Conservation (phyloP, 1,284 basidiomycete species). For the Neolentinus lepideus region DNA sequence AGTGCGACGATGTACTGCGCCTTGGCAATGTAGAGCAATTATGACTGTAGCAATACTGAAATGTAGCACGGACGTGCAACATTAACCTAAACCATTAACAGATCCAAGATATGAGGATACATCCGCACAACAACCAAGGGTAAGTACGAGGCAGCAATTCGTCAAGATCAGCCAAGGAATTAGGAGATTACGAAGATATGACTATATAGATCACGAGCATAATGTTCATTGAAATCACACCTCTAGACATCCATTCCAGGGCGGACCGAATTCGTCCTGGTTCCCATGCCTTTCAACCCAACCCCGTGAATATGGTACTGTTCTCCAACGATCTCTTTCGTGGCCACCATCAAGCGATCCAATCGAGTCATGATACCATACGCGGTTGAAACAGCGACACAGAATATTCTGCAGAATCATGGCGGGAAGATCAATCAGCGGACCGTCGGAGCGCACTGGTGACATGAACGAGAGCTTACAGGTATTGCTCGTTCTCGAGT, state of each 20-base stretch:
- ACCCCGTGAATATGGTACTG: slow-evolving; percentile 72
- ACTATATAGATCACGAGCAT: too few species aligned
- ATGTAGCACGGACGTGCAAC: too few species aligned
- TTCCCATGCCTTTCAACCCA: slow-evolving; percentile 26
- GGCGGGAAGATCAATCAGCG: neutral
- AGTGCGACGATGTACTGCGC: too few species aligned
- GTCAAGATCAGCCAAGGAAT: too few species aligned
- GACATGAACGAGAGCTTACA: slow-evolving; percentile 33
- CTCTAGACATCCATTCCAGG: slow-evolving; percentile 10
- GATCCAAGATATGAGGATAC: too few species aligned
- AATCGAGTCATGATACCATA: slow-evolving; percentile 61
- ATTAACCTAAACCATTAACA: too few species aligned
- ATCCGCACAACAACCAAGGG: too few species aligned
- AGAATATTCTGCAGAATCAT: slow-evolving; percentile 45
- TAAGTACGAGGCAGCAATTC: too few species aligned
- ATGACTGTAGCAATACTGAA: neutral
- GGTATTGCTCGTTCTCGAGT: slow-evolving; percentile 61
- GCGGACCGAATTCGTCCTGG: slow-evolving; percentile 15
- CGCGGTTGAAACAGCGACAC: slow-evolving; percentile 67
- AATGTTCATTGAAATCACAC: slow-evolving; percentile 3
- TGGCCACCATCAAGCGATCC: slow-evolving; percentile 68
- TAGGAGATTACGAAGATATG: too few species aligned
- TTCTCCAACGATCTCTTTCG: slow-evolving; percentile 77
- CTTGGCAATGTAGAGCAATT: too few species aligned
- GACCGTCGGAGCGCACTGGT: neutral